Base-by-base conservation (phyloP, 495 filamentous ascomycete species). In the Aspergillus leporis region DNA sequence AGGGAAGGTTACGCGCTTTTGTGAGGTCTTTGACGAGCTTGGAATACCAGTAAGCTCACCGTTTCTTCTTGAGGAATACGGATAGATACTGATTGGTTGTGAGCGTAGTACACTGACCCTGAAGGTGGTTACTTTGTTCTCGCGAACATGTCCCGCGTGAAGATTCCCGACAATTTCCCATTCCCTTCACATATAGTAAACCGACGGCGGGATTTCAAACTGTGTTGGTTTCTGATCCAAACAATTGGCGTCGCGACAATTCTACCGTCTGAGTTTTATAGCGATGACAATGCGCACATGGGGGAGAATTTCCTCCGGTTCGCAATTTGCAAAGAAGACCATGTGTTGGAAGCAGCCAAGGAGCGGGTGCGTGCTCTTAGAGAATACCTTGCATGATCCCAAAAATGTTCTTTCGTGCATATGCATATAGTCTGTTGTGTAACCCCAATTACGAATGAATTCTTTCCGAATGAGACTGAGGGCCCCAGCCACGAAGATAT, bases 121-220 rank as follows among this genome's bases (percentile, higher is more conserved):
- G 92, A 98, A 66, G 93, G 93, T 61, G 93, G 94, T 40, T 98
- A 97, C 76, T 98, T 98, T 61, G 92, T 98, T 47, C 83, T 98
- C 34, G 94, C 87, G 45, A 98, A 98, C 74, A 83, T 98, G 74
- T 78, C 82, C 28, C 90, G 92, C 57, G 91, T 98, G 50, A 83
- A 87, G 61, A 71, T 98, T 0, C 94, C 94, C 0, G 78, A 78
- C 5, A 85, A 85, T 66, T 97, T 97, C 70, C 80, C 85, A 0
- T 97, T 97, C 79, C 94, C 94, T 4, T 78, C 89, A 0, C 90
- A 96, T 72, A 92, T 98, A 5, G 87, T 88, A 25, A 85, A 81
- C 52, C 84, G 93, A 10, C 89, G 94, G 31, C 81, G 94, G 32
- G 94, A 98, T 74, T 98, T 97, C 79, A 88, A 95, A 77, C 81